A percentile compares a stretch with the other conserved stretches of the same genome.
Conservation (phyloP, 2,329 filamentous ascomycete species). For the Cladophialophora psammophila region DNA sequence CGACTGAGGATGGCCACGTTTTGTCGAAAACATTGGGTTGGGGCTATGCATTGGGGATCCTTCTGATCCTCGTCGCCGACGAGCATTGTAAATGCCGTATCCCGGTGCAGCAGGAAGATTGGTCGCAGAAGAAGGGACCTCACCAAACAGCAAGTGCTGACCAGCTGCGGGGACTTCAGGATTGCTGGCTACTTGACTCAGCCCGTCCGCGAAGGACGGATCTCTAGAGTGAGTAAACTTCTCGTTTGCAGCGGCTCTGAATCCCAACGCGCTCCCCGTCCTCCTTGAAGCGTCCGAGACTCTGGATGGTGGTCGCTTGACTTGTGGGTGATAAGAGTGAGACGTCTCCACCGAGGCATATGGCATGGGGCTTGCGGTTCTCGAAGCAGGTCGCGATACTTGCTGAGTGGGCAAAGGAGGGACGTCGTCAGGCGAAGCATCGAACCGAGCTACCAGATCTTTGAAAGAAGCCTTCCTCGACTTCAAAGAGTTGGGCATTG, state of each 20-base stretch:
- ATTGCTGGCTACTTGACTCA: constrained; percentile 23
- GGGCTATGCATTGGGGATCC: constrained; percentile 66
- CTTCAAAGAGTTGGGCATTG: constrained; percentile 27
- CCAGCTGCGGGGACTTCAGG: constrained; percentile 34
- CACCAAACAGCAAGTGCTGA: constrained; percentile 74
- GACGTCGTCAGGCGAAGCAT: constrained; percentile 60
- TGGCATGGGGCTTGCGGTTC: constrained; percentile 47
- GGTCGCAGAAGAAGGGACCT: constrained; percentile 67
- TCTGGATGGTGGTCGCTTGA: constrained; percentile 15
- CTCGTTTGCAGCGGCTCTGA: constrained; percentile 4
- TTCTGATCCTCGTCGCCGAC: constrained; percentile 72
- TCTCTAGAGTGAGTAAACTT: constrained; percentile 7
- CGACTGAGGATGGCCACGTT: not conserved
- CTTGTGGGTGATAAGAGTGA: constrained; percentile 22
- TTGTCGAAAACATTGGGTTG: constrained; percentile 49
- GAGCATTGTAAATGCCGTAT: constrained; percentile 65
- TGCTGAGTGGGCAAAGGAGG: constrained; percentile 51
- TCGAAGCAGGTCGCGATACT: constrained; percentile 45
- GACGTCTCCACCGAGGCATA: constrained; percentile 24
- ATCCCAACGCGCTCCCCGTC: constrained; percentile 19
- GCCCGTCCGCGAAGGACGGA: constrained; percentile 6
- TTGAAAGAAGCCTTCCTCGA: constrained; percentile 73
- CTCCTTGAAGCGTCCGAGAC: constrained; percentile 15
- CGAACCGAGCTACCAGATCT: constrained; percentile 80
- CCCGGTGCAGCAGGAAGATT: constrained; percentile 50